These are phyloP conservation scores for Plasmodium inui DNA, from an alignment of 169 alveolate genomes.

Conservation along the genomic window DNA sequence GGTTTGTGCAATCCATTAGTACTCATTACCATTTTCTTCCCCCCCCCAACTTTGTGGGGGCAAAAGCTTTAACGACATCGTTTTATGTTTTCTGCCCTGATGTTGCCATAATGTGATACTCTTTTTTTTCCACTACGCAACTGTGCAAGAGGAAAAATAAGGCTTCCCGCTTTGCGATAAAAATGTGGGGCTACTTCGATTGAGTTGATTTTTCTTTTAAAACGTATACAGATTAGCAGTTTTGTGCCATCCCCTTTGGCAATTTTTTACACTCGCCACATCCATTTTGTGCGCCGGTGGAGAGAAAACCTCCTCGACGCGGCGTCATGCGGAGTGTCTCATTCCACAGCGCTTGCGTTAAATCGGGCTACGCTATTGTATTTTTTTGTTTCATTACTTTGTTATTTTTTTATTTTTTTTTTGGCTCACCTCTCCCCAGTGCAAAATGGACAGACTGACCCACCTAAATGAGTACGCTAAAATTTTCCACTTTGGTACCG, in stretches of 20 bases:
- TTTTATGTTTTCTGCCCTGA: neutral
- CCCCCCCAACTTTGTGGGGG: neutral
- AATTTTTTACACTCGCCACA: neutral
- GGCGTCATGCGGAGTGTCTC: neutral
- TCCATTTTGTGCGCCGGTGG: neutral
- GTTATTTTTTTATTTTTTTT: neutral
- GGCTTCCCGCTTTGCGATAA: neutral
- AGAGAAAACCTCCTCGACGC: too few relatives aligned
- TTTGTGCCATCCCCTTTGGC: neutral
- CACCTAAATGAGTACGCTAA: conserved; percentile 15
- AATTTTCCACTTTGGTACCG: conserved; percentile 1
- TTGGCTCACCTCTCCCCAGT: neutral
- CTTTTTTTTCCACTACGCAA: neutral
- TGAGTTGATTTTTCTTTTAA: neutral
- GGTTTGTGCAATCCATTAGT: neutral
- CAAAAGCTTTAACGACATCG: neutral
- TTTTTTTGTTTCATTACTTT: neutral
- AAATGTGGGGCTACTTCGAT: neutral
- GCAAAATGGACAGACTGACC: conserved; percentile 32
- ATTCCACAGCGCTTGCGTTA: neutral
- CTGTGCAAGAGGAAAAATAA: neutral
- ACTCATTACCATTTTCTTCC: neutral
- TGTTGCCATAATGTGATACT: neutral
- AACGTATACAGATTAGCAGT: neutral
- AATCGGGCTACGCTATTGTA: neutral